phyloP scores from a whole-genome alignment of 805 yeast genomes.

The Metschnikowia reukaufii region DNA sequence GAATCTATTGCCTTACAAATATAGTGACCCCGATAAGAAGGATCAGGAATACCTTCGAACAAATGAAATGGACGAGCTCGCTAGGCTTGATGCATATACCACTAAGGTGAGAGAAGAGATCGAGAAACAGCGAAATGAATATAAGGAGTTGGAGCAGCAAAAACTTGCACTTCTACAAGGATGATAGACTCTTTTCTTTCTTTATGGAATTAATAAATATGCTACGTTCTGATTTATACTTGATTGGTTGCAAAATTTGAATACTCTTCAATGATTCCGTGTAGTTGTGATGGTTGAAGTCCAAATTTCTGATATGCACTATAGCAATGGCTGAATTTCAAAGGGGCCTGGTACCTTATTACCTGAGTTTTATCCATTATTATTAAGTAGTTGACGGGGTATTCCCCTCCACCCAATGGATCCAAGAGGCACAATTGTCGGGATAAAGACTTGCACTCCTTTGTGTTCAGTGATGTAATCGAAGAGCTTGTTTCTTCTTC shows the following conservation, averaged over 20 bases:
- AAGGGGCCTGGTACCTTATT: conserved; percentile 22
- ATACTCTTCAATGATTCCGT: conserved; percentile 17
- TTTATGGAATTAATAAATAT: background rate
- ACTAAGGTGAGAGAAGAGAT: conserved; percentile 41
- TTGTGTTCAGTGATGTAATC: conserved; percentile 9
- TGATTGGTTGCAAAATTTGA: background rate
- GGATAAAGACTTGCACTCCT: conserved; percentile 25
- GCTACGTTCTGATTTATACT: no score
- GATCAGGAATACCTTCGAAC: conserved; percentile 43
- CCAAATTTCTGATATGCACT: conserved; percentile 26
- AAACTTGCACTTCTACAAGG: conserved; percentile 37
- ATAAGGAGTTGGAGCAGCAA: conserved; percentile 42
- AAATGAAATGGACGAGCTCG: conserved; percentile 43
- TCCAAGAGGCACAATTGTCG: conserved; percentile 28
- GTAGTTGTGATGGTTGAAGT: conserved; percentile 13
- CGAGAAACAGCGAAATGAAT: conserved; percentile 40
- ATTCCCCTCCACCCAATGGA: conserved; percentile 39
- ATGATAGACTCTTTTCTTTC: background rate
- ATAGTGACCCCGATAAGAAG: conserved; percentile 33
- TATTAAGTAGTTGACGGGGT: conserved; percentile 33
- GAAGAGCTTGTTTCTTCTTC: background rate
- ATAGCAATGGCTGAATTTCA: conserved; percentile 17
- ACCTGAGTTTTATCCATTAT: conserved; percentile 19
- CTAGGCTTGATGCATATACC: conserved; percentile 40
- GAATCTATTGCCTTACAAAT: conserved; percentile 47